Base-by-base conservation (phyloP, 805 yeast genomes). In the Candida ovalis region DNA sequence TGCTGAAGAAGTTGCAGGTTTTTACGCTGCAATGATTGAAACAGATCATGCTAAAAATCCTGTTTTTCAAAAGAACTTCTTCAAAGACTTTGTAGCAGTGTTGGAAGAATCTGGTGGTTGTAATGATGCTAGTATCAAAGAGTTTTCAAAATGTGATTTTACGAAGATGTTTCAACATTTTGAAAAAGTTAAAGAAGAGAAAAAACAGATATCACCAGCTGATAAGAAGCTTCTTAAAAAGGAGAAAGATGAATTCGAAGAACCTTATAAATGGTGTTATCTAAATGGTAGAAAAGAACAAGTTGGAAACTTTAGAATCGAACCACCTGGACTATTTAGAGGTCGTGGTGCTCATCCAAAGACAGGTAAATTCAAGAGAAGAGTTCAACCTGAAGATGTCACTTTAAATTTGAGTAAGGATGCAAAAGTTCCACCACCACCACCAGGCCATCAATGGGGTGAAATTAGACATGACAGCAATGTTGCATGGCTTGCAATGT, bases 331-430 rank as follows among this genome's bases (percentile, higher is more conserved):
- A 1, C 71, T 92, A 47, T 92, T 91, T 64, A 77, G 97, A 67
- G 99, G 98, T 40, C 86, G 98, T 67, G 98, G 97, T 61, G 90
- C 92, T 0, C 98, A 91, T 66, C 98, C 98, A 17, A 89, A 87
- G 66, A 91, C 97, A 1, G 99, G 99, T 39, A 88, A 85, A 63
- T 69, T 90, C 48, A 92, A 92, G 64, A 80, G 84, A 59, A 77
- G 99, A 54, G 96, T 92, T 15, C 67, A 67, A 46, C 97, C 99
- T 1, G 97, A 92, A 68, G 94, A 88, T 59, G 86, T 92, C 40
- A 86, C 92, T 0, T 70, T 92, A 51, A 92, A 92, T 64, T 72
- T 92, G 51, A 84, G 96, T 48, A 74, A 76, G 55, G 88, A 77
- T 18, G 86, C 84, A 0, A 73, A 77, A 18, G 71, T 89, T 2